Percentiles rank a stretch among this genome's conserved stretches.
phyloP scores from a whole-genome alignment of 805 yeast genomes.

The Kazachstania viticola region DNA sequence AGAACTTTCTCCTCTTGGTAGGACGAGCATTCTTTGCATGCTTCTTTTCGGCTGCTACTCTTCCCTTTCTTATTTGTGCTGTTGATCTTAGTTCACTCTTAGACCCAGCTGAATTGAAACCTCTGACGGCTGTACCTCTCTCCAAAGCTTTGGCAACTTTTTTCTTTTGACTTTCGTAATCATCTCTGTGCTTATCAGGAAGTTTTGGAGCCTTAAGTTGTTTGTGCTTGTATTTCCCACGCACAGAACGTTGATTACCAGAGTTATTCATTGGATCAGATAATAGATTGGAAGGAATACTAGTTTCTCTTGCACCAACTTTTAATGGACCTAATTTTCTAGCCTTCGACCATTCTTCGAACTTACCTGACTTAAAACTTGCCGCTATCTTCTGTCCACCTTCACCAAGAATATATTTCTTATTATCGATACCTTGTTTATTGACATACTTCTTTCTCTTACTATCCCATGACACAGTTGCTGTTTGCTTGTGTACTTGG shows the following conservation, averaged over 20 bases:
- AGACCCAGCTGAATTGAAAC: constrained; percentile 34
- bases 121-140: constrained; percentile 61
- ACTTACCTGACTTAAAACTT: constrained; percentile 78
- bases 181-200: constrained; percentile 88
- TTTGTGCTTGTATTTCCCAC: constrained; percentile 60
- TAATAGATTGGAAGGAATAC: constrained; percentile 25
- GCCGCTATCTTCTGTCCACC: constrained; percentile 91
- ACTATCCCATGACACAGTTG: constrained; percentile 81
- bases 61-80: constrained; percentile 67
- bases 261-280: constrained; percentile 17
- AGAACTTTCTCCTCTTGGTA: constrained; percentile 15
- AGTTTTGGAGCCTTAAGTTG: constrained; percentile 68
- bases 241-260: constrained; percentile 10
- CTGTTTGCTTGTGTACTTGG: constrained; percentile 51
- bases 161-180: constrained; percentile 70
- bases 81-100: constrained; percentile 49
- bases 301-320: constrained; percentile 44
- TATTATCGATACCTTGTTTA: constrained; percentile 58
- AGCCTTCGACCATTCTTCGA: constrained; percentile 80
- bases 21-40: constrained; percentile 84
- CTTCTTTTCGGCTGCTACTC: constrained; percentile 59
- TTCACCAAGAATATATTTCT: constrained; percentile 87
- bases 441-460: constrained; percentile 84
- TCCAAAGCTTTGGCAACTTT: constrained; percentile 73
- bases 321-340: constrained; percentile 43